Conservation (phyloP, 2,329 filamentous ascomycete genomes). For the Xylaria sp. region DNA sequence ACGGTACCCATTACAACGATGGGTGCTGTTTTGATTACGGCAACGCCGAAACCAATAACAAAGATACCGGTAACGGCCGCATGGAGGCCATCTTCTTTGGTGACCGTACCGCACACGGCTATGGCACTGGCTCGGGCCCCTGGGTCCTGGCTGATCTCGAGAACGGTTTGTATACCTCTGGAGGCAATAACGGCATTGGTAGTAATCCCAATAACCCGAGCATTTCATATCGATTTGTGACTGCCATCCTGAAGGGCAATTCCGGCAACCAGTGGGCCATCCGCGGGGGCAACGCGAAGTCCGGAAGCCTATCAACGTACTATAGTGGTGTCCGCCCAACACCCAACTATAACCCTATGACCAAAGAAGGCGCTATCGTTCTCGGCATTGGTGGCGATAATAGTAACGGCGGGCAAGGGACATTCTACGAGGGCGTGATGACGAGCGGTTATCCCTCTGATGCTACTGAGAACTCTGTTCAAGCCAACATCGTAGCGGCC, state of each 20-base stretch:
- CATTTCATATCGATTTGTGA: constrained; percentile 60
- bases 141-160: constrained; percentile 77
- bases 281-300: constrained; percentile 64
- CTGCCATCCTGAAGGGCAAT: constrained; percentile 64
- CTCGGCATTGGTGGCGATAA: constrained; percentile 75
- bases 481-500: constrained; percentile 68
- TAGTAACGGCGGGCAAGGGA: constrained; percentile 66
- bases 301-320: constrained; percentile 65
- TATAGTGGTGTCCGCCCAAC: constrained; percentile 65
- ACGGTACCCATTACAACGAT: constrained; percentile 51
- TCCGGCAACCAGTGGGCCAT: constrained; percentile 66
- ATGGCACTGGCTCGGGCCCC: constrained; percentile 66
- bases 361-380: constrained; percentile 71
- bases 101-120: constrained; percentile 62
- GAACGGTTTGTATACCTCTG: constrained; percentile 71
- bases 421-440: constrained; percentile 73
- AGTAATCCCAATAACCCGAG: constrained; percentile 61
- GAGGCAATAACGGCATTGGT: constrained; percentile 56
- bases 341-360: constrained; percentile 68
- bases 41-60: constrained; percentile 62
- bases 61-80: constrained; percentile 68
- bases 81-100: constrained; percentile 77
- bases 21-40: constrained; percentile 49
- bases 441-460: constrained; percentile 69
- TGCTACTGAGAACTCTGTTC: constrained; percentile 64